Evolutionary conservation across 179 eudicot species (phyloP).

Genomic region (Beta macrorhiza): DNA sequence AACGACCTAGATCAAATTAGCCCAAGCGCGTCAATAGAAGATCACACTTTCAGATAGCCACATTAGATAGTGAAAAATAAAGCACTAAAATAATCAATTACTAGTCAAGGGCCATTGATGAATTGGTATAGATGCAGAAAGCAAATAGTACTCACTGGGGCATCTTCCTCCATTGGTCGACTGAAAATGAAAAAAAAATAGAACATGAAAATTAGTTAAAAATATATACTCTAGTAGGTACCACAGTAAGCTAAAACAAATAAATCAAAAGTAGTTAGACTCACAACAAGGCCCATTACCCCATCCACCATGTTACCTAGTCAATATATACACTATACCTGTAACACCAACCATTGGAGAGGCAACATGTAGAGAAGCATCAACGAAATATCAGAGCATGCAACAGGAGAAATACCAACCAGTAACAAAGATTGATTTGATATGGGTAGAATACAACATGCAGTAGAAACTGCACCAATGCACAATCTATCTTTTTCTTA

Average conservation of each 20-base stretch:
- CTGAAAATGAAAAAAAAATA: constrained; percentile 43
- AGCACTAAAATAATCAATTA: not conserved
- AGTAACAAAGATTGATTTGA: not conserved
- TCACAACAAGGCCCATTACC: not conserved
- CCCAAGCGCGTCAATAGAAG: not conserved
- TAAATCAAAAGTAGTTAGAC: not conserved
- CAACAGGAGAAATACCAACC: not conserved
- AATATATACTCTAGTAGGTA: not conserved
- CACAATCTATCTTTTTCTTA: not conserved
- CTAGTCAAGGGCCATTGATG: not conserved
- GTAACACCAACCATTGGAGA: not conserved
- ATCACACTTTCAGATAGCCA: not conserved
- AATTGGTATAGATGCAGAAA: not conserved
- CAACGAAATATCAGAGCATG: not conserved
- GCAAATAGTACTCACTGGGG: constrained; percentile 50
- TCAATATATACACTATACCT: not conserved
- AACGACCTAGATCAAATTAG: not conserved
- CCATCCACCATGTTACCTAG: not conserved
- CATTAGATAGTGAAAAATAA: not conserved
- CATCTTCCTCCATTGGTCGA: constrained; percentile 88
- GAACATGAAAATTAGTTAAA: not conserved
- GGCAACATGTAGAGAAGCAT: not conserved
- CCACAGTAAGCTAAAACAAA: not conserved
- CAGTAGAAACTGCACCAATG: not conserved
- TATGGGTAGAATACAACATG: not conserved